These are phyloP conservation scores for Gliomastix tumulicola DNA, from an alignment of 2,329 filamentous ascomycete genomes.

Conservation along the genomic window DNA sequence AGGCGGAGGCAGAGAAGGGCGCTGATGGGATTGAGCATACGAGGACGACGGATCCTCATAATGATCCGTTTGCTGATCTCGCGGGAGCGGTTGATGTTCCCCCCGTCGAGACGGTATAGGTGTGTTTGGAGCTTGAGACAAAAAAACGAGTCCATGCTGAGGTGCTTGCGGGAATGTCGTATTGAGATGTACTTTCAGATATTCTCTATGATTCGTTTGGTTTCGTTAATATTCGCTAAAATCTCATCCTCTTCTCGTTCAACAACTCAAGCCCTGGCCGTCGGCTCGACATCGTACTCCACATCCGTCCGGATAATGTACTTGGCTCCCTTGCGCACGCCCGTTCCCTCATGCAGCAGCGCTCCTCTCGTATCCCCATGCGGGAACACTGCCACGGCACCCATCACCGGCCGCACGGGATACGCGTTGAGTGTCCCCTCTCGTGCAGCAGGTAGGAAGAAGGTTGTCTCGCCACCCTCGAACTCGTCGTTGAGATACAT, in stretches of 20 bases:
- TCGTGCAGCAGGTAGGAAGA: slow-evolving; percentile 56
- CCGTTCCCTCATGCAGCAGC: slow-evolving; percentile 63
- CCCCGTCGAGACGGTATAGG: too few relatives aligned
- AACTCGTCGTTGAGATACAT: slow-evolving; percentile 68
- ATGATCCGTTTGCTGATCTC: slow-evolving; percentile 7
- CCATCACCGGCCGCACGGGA: slow-evolving; percentile 61
- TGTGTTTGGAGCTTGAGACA: too few relatives aligned
- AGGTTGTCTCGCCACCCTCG: slow-evolving; percentile 64
- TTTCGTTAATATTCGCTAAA: too few relatives aligned
- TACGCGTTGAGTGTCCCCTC: slow-evolving; percentile 66
- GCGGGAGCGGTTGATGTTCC: background rate
- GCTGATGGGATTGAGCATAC: slow-evolving; percentile 6
- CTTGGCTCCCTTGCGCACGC: slow-evolving; percentile 57
- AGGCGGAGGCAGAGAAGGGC: slow-evolving; percentile 17
- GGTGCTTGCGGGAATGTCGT: too few relatives aligned
- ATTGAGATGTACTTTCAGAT: too few relatives aligned
- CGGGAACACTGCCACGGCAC: slow-evolving; percentile 60
- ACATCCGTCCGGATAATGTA: slow-evolving; percentile 69
- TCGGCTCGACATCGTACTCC: slow-evolving; percentile 55
- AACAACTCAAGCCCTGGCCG: background rate
- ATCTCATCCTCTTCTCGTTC: too few relatives aligned
- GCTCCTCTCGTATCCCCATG: slow-evolving; percentile 62
- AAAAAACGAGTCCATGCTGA: too few relatives aligned
- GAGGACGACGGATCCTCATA: slow-evolving; percentile 4
- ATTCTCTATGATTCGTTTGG: too few relatives aligned